Base-by-base conservation (phyloP, 2,329 filamentous ascomycete species). In the Hypoxylon sp. region DNA sequence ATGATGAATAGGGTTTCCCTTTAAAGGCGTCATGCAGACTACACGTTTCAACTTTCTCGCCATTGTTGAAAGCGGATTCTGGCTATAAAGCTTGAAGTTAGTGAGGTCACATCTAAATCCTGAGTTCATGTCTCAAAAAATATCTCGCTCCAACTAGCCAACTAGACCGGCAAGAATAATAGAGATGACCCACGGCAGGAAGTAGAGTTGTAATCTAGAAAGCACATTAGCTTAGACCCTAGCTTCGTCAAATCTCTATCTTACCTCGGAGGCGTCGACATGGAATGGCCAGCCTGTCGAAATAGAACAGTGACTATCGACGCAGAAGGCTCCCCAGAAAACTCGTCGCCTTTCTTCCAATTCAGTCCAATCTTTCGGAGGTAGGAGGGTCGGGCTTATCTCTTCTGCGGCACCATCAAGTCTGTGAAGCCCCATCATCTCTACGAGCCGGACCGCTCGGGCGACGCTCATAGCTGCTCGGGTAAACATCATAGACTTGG, bases 211-310 rank as follows among this genome's bases (percentile, higher is more conserved):
- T 84, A 62, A 95, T 87, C 89, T 84, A 42, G n/a, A 12, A 42
- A 8, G 4, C 4, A 16, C 16, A 51, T 73, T 32, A 68, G 68
- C 63, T 49, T 38, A 49, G 42, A 33, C 7, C 24, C 2, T 14
- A 40, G 1, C 5, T 36, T 16, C 45, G 18, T 49, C 12, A 22
- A 38, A n/a, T 18, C 9, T n/a, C 18, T 11, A 8, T 5, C 78
- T 71, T 71, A 85, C 86, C 67, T 97, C 92, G 74, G 83, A 82
- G 61, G 92, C 85, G 67, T 96, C 89, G 42, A 97, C 89, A 24
- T 89, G 81, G 81, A 92, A 90, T 0, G 94, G 93, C 94, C 94
- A 97, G 2, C 94, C 94, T 3, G 93, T 97, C 11, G 93, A 93
- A 53, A 97, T 92, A 72, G 91, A 93, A 2, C 92, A 90, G 78